These are phyloP conservation scores for Spathaspora girioi DNA, from an alignment of 805 yeast species.

Conservation along the genomic window DNA sequence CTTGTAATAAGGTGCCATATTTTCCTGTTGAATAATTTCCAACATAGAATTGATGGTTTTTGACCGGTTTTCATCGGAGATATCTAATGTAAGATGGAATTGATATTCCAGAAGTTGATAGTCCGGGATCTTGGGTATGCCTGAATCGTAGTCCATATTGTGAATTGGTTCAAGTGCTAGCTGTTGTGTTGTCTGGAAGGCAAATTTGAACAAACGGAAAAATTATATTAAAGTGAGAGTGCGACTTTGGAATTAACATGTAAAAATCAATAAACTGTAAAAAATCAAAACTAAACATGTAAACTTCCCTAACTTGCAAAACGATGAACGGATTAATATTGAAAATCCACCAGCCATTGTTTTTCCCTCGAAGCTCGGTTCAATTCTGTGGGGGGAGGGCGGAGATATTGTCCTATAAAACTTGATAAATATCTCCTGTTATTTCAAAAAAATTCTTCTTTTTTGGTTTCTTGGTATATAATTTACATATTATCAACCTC, in stretches of 20 bases:
- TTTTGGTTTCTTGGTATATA: not conserved
- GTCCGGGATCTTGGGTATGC: conserved; percentile 68
- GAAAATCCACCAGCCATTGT: not conserved
- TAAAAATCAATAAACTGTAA: not conserved
- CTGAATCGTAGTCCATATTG: conserved; percentile 41
- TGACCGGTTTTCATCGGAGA: conserved; percentile 34
- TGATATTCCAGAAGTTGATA: conserved; percentile 78
- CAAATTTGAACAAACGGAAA: not conserved
- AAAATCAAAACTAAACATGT: not conserved
- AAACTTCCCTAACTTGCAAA: not conserved
- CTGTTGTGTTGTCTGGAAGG: not conserved
- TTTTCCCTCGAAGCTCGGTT: not conserved
- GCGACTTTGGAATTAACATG: not conserved
- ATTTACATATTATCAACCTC: not conserved
- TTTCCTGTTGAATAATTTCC: conserved; percentile 51
- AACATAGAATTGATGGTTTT: conserved; percentile 44
- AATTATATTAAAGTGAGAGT: too few relatives aligned
- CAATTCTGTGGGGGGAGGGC: not conserved
- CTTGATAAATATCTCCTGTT: not conserved
- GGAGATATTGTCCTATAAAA: not conserved
- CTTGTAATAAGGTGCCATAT: conserved; percentile 81
- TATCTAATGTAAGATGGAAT: conserved; percentile 50
- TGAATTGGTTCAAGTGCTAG: not conserved
- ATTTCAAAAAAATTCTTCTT: not conserved
- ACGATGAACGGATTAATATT: not conserved